Conservation (phyloP, 2,329 filamentous ascomycete species). For the Eurotiales sp. region DNA sequence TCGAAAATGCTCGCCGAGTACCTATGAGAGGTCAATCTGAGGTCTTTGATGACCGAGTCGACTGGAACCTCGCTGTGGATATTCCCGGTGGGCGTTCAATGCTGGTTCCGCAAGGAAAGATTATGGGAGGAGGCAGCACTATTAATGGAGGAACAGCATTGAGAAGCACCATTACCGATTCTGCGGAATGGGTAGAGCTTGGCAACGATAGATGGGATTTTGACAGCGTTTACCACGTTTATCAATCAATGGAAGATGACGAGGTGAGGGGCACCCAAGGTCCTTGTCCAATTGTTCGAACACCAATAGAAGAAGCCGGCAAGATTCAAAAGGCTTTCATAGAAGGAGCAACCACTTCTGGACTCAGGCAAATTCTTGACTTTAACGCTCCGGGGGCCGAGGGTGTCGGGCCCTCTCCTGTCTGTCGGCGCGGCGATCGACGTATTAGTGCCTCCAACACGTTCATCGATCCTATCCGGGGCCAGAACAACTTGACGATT, state of each 20-base stretch:
- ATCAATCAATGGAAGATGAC: slow-evolving; percentile 15
- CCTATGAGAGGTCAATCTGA: slow-evolving; percentile 18
- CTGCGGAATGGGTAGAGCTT: slow-evolving; percentile 15
- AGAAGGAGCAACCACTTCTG: slow-evolving; percentile 9
- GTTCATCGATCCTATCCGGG: slow-evolving; percentile 16
- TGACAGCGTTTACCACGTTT: slow-evolving; percentile 14
- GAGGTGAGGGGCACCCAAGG: slow-evolving; percentile 12
- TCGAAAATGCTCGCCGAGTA: slow-evolving; percentile 14
- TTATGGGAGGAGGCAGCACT: slow-evolving; percentile 19
- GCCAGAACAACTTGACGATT: slow-evolving; percentile 14
- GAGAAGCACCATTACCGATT: slow-evolving; percentile 14
- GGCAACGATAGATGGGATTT: slow-evolving; percentile 17
- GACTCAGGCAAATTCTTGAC: slow-evolving; percentile 13
- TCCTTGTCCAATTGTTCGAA: slow-evolving; percentile 16
- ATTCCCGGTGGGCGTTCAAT: slow-evolving; percentile 13
- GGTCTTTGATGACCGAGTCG: slow-evolving; percentile 15
- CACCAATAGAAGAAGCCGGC: slow-evolving; percentile 13
- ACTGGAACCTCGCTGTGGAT: slow-evolving; percentile 17
- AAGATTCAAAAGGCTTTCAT: slow-evolving; percentile 17
- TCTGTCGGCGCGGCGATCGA: slow-evolving; percentile 14
- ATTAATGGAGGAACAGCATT: slow-evolving; percentile 18
- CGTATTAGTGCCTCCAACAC: slow-evolving; percentile 18
- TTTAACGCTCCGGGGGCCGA: slow-evolving; percentile 15
- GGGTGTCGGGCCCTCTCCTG: slow-evolving; percentile 16
- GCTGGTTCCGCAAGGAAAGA: slow-evolving; percentile 17